Conservation (phyloP, 768 basidiomycete genomes). For the Leccinum incarnatum region DNA sequence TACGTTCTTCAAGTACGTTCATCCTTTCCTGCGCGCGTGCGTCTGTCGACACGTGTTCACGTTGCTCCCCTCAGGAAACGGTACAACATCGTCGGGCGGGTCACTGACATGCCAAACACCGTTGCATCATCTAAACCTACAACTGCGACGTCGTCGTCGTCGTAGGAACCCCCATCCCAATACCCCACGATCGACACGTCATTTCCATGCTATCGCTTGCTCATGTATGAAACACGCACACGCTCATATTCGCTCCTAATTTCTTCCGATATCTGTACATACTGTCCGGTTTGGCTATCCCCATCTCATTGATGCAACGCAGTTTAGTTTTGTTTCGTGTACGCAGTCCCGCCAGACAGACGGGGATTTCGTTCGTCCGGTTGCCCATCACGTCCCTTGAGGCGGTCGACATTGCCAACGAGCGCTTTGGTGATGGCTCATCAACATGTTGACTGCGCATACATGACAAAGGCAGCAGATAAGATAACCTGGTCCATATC, state of each 20-base stretch:
- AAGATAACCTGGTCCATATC: not conserved
- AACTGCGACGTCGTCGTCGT: not conserved
- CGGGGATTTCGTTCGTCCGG: not conserved
- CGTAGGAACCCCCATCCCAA: not conserved
- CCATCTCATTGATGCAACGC: not conserved
- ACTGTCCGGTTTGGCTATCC: not conserved
- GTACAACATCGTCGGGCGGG: conserved; percentile 83
- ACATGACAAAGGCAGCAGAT: not conserved
- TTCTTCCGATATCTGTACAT: not conserved
- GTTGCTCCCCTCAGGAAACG: conserved; percentile 54
- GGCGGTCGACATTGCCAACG: not conserved
- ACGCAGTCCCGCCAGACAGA: not conserved
- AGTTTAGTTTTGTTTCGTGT: not conserved
- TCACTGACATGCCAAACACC: conserved; percentile 50
- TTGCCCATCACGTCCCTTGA: not conserved
- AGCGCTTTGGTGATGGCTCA: not conserved
- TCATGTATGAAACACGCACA: not conserved
- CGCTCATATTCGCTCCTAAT: not conserved
- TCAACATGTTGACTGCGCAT: not conserved
- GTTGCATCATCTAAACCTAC: conserved; percentile 22
- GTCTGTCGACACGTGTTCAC: not conserved
- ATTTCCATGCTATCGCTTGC: not conserved
- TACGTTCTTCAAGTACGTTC: conserved; percentile 77
- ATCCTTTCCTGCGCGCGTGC: not conserved
- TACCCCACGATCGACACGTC: not conserved